phyloP scores from a whole-genome alignment of 352 stramenopile genomes.

The Phytophthora litchii region DNA sequence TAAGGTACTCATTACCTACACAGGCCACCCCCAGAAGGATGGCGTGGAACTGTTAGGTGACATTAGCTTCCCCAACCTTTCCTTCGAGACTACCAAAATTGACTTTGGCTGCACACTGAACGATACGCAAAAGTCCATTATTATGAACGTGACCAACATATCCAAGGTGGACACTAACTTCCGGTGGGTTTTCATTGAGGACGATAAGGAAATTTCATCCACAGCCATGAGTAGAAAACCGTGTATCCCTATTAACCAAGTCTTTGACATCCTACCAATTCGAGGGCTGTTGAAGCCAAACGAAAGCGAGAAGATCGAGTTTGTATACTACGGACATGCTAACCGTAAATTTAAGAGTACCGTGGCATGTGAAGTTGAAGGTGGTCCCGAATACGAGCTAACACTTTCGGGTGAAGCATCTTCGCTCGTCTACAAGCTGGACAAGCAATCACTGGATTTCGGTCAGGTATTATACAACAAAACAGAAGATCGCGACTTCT shows the following conservation, averaged over 20 bases:
- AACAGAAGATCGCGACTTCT: constrained; percentile 91
- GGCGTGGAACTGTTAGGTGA: constrained; percentile 88
- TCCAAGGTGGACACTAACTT: constrained; percentile 91
- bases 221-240: constrained; percentile 74
- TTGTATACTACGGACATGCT: constrained; percentile 93
- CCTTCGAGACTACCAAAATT: constrained; percentile 90
- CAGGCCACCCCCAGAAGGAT: constrained; percentile 92
- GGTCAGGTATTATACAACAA: constrained; percentile 94
- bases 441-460: constrained; percentile 93
- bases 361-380: constrained; percentile 93
- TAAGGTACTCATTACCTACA: constrained; percentile 86
- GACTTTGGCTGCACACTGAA: constrained; percentile 96
- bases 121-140: constrained; percentile 93
- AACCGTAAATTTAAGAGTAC: constrained; percentile 91
- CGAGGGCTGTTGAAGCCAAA: constrained; percentile 80
- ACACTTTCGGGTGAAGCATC: constrained; percentile 90
- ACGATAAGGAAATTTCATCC: constrained; percentile 75
- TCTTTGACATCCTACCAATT: constrained; percentile 96
- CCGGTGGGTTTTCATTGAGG: constrained; percentile 95
- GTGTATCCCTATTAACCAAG: constrained; percentile 92
- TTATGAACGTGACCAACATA: constrained; percentile 88
- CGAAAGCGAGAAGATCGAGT: constrained; percentile 93
- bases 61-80: constrained; percentile 95
- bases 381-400: constrained; percentile 94
- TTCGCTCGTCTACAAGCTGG: constrained; percentile 91